phyloP scores from a whole-genome alignment of 1,284 basidiomycete genomes.

The Paramarasmius palmivorus region DNA sequence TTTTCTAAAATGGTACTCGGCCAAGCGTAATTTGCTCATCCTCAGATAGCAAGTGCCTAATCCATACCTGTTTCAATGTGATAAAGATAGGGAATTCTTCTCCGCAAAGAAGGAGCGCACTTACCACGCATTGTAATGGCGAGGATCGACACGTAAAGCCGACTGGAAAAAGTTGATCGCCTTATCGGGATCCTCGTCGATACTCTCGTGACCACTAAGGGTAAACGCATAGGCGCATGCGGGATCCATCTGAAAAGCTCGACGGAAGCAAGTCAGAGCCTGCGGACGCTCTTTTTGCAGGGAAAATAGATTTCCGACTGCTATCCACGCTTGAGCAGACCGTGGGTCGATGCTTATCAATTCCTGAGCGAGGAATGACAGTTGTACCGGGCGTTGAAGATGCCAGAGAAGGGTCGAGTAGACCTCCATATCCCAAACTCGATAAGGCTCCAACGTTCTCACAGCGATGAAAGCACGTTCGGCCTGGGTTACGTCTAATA shows the following conservation, averaged over 20 bases:
- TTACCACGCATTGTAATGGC: slow-evolving; percentile 96
- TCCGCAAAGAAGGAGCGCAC: slow-evolving; percentile 26
- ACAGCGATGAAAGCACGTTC: slow-evolving; percentile 84
- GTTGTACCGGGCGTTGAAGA: slow-evolving; percentile 73
- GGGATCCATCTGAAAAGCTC: slow-evolving; percentile 83
- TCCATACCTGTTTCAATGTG: slow-evolving; percentile 79
- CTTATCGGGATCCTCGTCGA: slow-evolving; percentile 90
- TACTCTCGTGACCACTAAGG: slow-evolving; percentile 90
- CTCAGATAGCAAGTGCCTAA: slow-evolving; percentile 91
- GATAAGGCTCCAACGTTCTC: slow-evolving; percentile 80
- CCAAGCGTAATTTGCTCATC: slow-evolving; percentile 86
- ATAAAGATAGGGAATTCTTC: slow-evolving; percentile 24
- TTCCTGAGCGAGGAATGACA: slow-evolving; percentile 90
- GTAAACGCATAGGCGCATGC: slow-evolving; percentile 91
- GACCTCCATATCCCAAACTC: slow-evolving; percentile 88
- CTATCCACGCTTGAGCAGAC: slow-evolving; percentile 91
- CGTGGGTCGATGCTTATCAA: slow-evolving; percentile 79
- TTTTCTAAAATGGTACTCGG: slow-evolving; percentile 92
- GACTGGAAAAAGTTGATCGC: slow-evolving; percentile 88
- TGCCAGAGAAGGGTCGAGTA: slow-evolving; percentile 96
- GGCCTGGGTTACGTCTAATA: slow-evolving; percentile 52
- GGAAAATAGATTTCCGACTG: slow-evolving; percentile 91
- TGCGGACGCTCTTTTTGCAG: slow-evolving; percentile 88
- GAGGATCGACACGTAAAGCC: slow-evolving; percentile 82
- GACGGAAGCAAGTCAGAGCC: slow-evolving; percentile 88